Conservation (phyloP, 208 protist species). For the Leishmania tropica region DNA sequence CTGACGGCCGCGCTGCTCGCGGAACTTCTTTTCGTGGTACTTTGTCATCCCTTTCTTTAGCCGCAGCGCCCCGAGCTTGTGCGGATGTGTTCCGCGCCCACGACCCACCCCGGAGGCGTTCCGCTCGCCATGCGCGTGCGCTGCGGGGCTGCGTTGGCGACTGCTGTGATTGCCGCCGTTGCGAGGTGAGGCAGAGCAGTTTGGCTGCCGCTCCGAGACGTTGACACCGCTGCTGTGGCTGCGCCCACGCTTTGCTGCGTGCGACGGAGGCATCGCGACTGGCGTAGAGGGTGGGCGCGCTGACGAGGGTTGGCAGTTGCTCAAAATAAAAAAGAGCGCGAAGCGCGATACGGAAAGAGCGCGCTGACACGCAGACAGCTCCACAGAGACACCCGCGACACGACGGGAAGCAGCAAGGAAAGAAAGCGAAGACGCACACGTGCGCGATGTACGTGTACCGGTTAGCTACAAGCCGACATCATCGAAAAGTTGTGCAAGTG, state of each 20-base stretch:
- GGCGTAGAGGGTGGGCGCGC: background rate
- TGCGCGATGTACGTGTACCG: background rate
- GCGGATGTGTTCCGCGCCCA: background rate
- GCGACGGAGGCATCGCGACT: conserved; percentile 23
- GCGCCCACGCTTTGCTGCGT: conserved; percentile 28
- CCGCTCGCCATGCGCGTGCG: background rate
- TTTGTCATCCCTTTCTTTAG: conserved; percentile 67
- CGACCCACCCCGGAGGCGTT: background rate
- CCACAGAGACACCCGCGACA: background rate
- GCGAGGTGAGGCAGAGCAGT: background rate
- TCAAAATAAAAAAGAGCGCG: background rate
- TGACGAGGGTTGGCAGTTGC: background rate
- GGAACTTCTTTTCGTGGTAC: conserved; percentile 64
- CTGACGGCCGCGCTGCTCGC: conserved; percentile 32
- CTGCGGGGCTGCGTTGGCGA: background rate
- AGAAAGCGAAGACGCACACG: background rate
- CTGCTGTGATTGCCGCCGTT: background rate
- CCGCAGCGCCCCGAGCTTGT: conserved; percentile 21
- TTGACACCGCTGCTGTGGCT: conserved; percentile 7
- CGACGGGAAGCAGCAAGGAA: background rate
- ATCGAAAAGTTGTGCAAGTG: background rate
- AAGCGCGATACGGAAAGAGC: conserved; percentile 11
- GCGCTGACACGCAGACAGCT: background rate
- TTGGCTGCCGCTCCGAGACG: no score
- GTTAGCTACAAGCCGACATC: conserved; percentile 1